phyloP scores from a whole-genome alignment of 2,329 filamentous ascomycete genomes.

The Nigrospora sphaerica region DNA sequence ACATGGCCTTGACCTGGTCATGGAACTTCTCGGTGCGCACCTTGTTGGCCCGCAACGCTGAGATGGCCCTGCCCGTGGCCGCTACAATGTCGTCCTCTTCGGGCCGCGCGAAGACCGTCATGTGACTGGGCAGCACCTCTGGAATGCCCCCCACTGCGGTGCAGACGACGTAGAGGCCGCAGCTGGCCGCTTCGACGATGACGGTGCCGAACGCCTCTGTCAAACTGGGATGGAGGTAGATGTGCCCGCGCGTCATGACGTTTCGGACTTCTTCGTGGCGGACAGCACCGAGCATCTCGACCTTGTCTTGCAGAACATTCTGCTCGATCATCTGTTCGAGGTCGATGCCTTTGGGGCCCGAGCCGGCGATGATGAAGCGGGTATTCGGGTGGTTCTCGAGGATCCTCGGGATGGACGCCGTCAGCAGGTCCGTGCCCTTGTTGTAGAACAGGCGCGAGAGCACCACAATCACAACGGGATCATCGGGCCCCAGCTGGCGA shows the following conservation, averaged over 20 bases:
- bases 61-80: slow-evolving; percentile 85
- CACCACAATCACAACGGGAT: slow-evolving; percentile 91
- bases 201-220: slow-evolving; percentile 98
- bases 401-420: slow-evolving; percentile 89
- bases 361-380: slow-evolving; percentile 93
- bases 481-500: slow-evolving; percentile 68
- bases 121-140: slow-evolving; percentile 89
- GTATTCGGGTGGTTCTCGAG: slow-evolving; percentile 86
- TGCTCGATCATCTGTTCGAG: slow-evolving; percentile 97
- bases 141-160: slow-evolving; percentile 96
- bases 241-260: slow-evolving; percentile 94
- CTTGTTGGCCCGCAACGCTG: slow-evolving; percentile 74
- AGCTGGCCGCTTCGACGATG: slow-evolving; percentile 93
- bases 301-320: slow-evolving; percentile 86
- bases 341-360: slow-evolving; percentile 93
- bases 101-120: slow-evolving; percentile 95
- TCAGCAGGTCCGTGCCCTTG: slow-evolving; percentile 95
- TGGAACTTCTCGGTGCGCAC: slow-evolving; percentile 92
- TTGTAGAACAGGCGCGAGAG: slow-evolving; percentile 98
- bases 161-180: slow-evolving; percentile 92
- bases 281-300: slow-evolving; percentile 85
- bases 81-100: slow-evolving; percentile 92
- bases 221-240: slow-evolving; percentile 89
- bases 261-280: slow-evolving; percentile 95
- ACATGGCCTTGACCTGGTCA: slow-evolving; percentile 96